Evolutionary conservation across 768 basidiomycete species (phyloP).

Genomic region (Lentinus brumalis): DNA sequence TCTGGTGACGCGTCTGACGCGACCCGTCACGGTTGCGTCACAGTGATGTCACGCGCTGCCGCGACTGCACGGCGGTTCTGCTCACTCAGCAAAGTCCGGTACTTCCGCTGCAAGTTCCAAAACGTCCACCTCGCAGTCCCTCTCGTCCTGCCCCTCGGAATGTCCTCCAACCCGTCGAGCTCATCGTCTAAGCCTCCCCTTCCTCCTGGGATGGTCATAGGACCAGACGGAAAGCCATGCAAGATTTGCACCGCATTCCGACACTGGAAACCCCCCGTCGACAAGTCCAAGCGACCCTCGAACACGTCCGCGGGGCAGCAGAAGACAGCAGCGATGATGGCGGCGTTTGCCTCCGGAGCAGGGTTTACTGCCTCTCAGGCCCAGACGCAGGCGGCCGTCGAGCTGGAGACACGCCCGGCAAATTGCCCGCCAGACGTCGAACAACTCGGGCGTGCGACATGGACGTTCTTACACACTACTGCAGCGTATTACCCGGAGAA

Average conservation of each 20-base stretch:
- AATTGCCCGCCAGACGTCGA: slow-evolving; percentile 92
- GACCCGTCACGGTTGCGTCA: background rate
- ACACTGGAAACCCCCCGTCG: slow-evolving; percentile 54
- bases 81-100: too few relatives aligned
- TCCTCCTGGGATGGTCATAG: slow-evolving; percentile 85
- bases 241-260: slow-evolving; percentile 87
- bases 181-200: slow-evolving; percentile 29
- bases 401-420: slow-evolving; percentile 41
- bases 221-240: slow-evolving; percentile 94
- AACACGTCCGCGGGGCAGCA: slow-evolving; percentile 19
- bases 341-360: slow-evolving; percentile 35
- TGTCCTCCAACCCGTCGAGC: background rate
- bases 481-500: slow-evolving; percentile 93
- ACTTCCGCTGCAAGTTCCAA: too few relatives aligned
- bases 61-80: too few relatives aligned
- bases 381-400: slow-evolving; percentile 9
- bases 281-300: slow-evolving; percentile 28
- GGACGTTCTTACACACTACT: slow-evolving; percentile 95
- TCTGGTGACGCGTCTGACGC: background rate
- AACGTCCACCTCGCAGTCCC: background rate
- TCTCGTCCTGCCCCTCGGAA: background rate
- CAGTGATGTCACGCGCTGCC: too few relatives aligned
- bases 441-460: slow-evolving; percentile 87
- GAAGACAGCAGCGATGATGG: slow-evolving; percentile 37
- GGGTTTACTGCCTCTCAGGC: slow-evolving; percentile 23